A percentile compares a stretch with the other conserved stretches of the same genome.
Evolutionary conservation across 768 basidiomycete species (phyloP).

Genomic region (Collybia nuda): DNA sequence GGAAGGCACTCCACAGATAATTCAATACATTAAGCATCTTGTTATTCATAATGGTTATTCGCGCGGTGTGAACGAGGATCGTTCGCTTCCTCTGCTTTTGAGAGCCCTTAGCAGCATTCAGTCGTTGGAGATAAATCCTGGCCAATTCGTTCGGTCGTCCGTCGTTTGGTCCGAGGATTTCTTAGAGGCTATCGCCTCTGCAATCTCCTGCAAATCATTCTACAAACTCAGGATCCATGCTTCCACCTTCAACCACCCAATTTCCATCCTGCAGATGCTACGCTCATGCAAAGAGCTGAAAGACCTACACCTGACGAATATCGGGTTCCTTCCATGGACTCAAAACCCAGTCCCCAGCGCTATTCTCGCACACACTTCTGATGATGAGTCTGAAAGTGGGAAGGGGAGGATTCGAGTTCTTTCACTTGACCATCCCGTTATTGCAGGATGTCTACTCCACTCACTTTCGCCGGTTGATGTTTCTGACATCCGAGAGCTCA

Average conservation of each 20-base stretch:
- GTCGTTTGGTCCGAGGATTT: not conserved
- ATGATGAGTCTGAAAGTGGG: not conserved
- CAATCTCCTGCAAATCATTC: not conserved
- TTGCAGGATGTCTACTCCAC: not conserved
- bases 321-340: not conserved
- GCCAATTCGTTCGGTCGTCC: not conserved
- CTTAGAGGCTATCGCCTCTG: not conserved
- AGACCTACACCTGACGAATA: not conserved
- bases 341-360: not conserved
- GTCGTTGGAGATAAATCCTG: not conserved
- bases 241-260: not conserved
- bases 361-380: not conserved
- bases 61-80: slow-evolving; percentile 12
- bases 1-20: slow-evolving; percentile 17
- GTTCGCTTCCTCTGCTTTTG: slow-evolving; percentile 18
- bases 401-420: not conserved
- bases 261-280: not conserved
- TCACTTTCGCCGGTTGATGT: slow-evolving; percentile 5
- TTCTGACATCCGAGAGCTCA: not conserved
- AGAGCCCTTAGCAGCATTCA: slow-evolving; percentile 6
- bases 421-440: not conserved
- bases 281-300: not conserved
- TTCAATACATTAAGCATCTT: slow-evolving; percentile 19
- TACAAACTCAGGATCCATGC: not conserved
- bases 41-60: slow-evolving; percentile 15